Evolutionary conservation across 352 stramenopile species (phyloP).

Genomic region (Phytophthora constricta): DNA sequence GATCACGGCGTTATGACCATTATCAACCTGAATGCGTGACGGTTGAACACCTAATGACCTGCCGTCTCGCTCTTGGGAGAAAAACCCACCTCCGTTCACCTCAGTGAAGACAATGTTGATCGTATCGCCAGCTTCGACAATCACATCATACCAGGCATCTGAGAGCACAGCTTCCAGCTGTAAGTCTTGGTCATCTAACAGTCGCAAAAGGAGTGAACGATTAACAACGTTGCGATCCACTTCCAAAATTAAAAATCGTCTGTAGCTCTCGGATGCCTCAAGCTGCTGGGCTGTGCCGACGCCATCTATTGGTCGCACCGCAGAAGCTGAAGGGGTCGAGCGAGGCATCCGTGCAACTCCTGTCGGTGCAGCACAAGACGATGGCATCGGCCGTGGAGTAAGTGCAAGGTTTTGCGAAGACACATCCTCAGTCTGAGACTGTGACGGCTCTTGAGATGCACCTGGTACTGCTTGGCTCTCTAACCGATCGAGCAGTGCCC

Average conservation of each 20-base stretch:
- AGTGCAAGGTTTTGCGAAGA: conserved; percentile 35
- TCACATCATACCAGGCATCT: conserved; percentile 84
- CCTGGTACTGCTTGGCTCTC: conserved; percentile 52
- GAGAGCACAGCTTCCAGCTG: conserved; percentile 63
- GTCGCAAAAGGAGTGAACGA: conserved; percentile 56
- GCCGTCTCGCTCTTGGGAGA: conserved; percentile 36
- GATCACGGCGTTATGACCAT: conserved; percentile 65
- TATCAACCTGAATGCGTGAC: conserved; percentile 52
- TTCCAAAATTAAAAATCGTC: conserved; percentile 72
- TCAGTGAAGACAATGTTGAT: conserved; percentile 84
- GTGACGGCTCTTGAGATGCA: conserved; percentile 14
- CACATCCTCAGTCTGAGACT: conserved; percentile 37
- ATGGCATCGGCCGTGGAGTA: conserved; percentile 40
- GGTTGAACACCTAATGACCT: conserved; percentile 7
- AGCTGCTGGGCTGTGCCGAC: not conserved
- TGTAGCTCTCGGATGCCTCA: conserved; percentile 42
- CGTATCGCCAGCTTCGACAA: conserved; percentile 72
- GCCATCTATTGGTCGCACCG: conserved; percentile 28
- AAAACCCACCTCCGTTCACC: conserved; percentile 48
- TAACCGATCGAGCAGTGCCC: conserved; percentile 75
- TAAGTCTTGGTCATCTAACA: conserved; percentile 73
- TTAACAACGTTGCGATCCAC: conserved; percentile 59
- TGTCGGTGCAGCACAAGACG: conserved; percentile 13
- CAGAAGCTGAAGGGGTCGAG: conserved; percentile 15
- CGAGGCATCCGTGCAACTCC: conserved; percentile 9